Evolutionary conservation across 805 yeast genomes (phyloP), one percentile per base, ranked within the genome.

Genomic region (Candida easanensis): DNA sequence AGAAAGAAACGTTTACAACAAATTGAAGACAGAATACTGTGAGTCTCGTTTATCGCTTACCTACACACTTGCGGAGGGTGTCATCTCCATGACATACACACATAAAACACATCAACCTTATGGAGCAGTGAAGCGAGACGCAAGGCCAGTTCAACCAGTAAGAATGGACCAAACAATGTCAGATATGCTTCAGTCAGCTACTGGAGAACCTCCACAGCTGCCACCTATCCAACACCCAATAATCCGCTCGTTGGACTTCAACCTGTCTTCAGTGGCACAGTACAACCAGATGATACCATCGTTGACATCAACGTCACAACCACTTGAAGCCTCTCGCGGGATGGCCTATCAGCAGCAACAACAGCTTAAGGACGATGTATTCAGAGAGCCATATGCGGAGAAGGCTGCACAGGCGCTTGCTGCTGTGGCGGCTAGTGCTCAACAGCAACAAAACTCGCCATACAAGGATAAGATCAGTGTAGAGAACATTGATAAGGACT

Each of bases 41-140:
- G 62, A 64, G 7, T 70, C 75, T 0, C 66, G 66, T 41, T 54
- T 71, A 20, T 60, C 67, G 1, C 43, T 71, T 32, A 65, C 58
- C 39, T 71, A 70, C 49, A 70, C 66, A 45, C 46, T 71, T 17
- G 55, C 57, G 11, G 60, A 65, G 23, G 76, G 76, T 0, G 44
- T 58, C 4, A 55, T 71, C 15, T 64, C 60, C 37, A 50, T 71
- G 3, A 51, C 61, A 26, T 71, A 59, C 50, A 65, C 60, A 40
- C 76, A 71, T 50, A 68, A 63, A 46, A 64, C 65, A 32, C 76
- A 71, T 48, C 53, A 49, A 11, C 73, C 74, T 49, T 56, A 34
- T 62, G 69, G 69, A 57, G 14, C 33, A 2, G 19, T 26, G 10
- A 39, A 35, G n/a, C 33, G 31, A 20, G 27, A 33, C 18, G 13